Percentiles rank a stretch among this genome's conserved stretches.
Conservation (phyloP, 129 eudicot species). For the Tagetes erecta region DNA sequence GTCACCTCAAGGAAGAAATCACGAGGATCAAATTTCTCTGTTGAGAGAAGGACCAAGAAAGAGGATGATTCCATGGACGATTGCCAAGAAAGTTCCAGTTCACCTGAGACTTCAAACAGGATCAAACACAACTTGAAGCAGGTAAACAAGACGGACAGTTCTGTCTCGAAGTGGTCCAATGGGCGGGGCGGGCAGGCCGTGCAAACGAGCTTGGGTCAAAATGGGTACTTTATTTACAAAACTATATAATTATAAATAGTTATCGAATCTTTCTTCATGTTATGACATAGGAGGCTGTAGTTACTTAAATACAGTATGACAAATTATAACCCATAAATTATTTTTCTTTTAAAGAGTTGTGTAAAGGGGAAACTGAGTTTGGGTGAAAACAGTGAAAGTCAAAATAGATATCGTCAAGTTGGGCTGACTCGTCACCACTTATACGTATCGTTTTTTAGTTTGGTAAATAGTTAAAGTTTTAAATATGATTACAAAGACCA, state of each 20-base stretch:
- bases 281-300: background rate
- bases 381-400: background rate
- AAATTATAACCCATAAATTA: background rate
- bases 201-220: background rate
- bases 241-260: background rate
- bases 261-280: background rate
- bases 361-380: background rate
- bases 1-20: conserved; percentile 57
- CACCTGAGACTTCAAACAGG: conserved; percentile 66
- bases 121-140: conserved; percentile 60
- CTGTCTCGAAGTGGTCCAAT: background rate
- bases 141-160: conserved; percentile 40
- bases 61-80: conserved; percentile 64
- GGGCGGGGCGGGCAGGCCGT: background rate
- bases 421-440: conserved; percentile 7
- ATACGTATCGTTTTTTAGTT: background rate
- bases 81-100: conserved; percentile 63
- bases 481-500: background rate
- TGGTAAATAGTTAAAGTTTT: background rate
- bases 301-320: background rate
- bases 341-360: background rate
- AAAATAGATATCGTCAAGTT: background rate
- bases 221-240: background rate
- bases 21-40: conserved; percentile 58
- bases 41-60: conserved; percentile 53